Base-by-base conservation (phyloP, 495 filamentous ascomycete genomes). In the Hyaloscypha variabilis region DNA sequence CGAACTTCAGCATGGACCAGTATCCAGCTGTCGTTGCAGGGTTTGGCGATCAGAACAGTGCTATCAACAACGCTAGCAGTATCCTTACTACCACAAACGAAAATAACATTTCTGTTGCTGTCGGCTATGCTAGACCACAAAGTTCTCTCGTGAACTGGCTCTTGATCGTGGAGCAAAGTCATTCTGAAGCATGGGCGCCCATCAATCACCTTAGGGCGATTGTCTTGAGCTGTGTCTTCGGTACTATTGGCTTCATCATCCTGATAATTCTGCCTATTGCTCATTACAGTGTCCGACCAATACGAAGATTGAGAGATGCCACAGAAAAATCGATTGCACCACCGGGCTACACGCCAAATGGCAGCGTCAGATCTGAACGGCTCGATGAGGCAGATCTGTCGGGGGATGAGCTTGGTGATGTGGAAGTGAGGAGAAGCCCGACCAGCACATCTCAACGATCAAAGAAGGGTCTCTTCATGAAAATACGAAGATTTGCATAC, bases 151-250 rank as follows among this genome's bases (percentile, higher is more conserved):
- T 89, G 21, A 83, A 92, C 64, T 97, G 93, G 93, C 85, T 89
- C 21, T 78, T 97, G 10, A 67, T 97, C 3, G 84, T 96, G 13
- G 94, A 97, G 71, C 88, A 94, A 74, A 81, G 86, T 14, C 83
- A 84, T 55, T 68, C 73, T 39, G 93, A 97, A 71, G 92, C 92
- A 8, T 90, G 86, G 75, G 80, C 80, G n/a, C 89, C 92, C 1
- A 92, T 97, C 31, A 68, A 80, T 39, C 84, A 85, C 23, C 81
- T 97, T 25, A 84, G 90, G 30, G 87, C 87, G 54, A 90, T 97
- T 51, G 82, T 97, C 6, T 76, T 97, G 2, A 90, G 84, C 2
- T 96, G 91, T 59, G 91, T 96, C 1, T 96, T 97, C 70, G 91
- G 90, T 0, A 94, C 92, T 0, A 82, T 87, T 21, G 93, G 88